Conservation (phyloP, 345 rosid genomes). For the Punica granatum region DNA sequence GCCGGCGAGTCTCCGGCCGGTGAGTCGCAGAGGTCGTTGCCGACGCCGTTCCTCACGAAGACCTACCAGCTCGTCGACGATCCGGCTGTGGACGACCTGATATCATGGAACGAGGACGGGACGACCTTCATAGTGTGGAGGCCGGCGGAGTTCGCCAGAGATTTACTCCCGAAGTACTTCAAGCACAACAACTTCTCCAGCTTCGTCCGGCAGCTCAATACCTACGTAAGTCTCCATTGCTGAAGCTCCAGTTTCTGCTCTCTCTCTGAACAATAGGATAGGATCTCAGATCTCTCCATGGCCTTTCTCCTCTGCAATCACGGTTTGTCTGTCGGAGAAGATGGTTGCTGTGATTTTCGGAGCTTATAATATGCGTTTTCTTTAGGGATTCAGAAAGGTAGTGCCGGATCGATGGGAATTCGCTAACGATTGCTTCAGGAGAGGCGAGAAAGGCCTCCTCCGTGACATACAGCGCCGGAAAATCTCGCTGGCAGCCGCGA, state of each 20-base stretch:
- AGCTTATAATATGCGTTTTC: slow-evolving; percentile 2
- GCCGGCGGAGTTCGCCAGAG: slow-evolving; percentile 90
- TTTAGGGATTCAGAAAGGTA: slow-evolving; percentile 84
- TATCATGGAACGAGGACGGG: slow-evolving; percentile 91
- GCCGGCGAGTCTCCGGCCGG: slow-evolving; percentile 50
- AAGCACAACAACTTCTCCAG: slow-evolving; percentile 95
- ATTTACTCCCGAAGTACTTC: slow-evolving; percentile 87
- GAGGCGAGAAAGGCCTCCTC: slow-evolving; percentile 71
- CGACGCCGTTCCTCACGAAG: slow-evolving; percentile 86
- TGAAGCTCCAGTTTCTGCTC: not conserved
- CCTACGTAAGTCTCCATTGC: slow-evolving; percentile 52
- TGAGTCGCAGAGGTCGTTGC: slow-evolving; percentile 74
- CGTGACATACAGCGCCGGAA: slow-evolving; percentile 87
- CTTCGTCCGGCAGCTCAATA: slow-evolving; percentile 93
- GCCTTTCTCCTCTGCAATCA: not conserved
- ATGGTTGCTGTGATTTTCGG: not conserved
- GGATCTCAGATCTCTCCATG: not conserved
- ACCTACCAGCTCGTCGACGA: slow-evolving; percentile 86
- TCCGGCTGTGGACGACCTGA: slow-evolving; percentile 57
- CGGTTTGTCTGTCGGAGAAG: too few species aligned
- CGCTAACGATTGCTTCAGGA: slow-evolving; percentile 62
- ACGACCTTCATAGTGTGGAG: slow-evolving; percentile 83
- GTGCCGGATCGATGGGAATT: slow-evolving; percentile 98
- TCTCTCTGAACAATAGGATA: not conserved
- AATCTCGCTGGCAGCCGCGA: slow-evolving; percentile 31